These are phyloP conservation scores for Kandelia obovata DNA, from an alignment of 345 rosid species.

Conservation along the genomic window DNA sequence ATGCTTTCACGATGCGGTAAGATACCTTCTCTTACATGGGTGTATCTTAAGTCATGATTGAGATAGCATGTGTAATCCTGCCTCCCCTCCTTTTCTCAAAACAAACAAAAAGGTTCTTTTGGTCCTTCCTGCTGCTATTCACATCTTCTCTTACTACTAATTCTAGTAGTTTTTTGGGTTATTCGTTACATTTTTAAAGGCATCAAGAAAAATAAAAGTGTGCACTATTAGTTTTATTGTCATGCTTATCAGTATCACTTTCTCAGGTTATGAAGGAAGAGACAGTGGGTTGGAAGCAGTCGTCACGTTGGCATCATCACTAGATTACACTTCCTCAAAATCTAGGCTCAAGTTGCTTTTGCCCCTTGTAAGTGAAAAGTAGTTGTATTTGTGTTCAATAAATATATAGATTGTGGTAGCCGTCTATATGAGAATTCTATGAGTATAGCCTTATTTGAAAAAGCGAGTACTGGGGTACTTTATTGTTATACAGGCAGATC, in stretches of 20 bases:
- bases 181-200: no score
- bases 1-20: conserved; percentile 57
- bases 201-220: no score
- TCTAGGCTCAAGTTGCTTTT: conserved; percentile 79
- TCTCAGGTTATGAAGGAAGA: conserved; percentile 65
- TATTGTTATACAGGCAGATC: conserved; percentile 70
- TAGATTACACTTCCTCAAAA: conserved; percentile 82
- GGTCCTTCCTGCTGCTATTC: no score
- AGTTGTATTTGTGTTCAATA: conserved; percentile 5
- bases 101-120: no score
- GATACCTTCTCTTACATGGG: conserved; percentile 17
- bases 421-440: conserved; percentile 3
- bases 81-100: no score
- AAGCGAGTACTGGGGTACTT: conserved; percentile 13
- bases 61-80: not conserved
- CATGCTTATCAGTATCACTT: conserved; percentile 13
- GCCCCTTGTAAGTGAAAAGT: conserved; percentile 65
- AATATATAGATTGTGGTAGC: conserved; percentile 14
- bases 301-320: conserved; percentile 84
- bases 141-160: no score
- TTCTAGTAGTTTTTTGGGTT: no score
- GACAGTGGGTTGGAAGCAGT: conserved; percentile 65
- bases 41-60: not conserved
- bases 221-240: not conserved
- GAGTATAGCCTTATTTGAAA: conserved; percentile 8